Conservation (phyloP, 2,329 filamentous ascomycete species). For the Trichoderma breve region DNA sequence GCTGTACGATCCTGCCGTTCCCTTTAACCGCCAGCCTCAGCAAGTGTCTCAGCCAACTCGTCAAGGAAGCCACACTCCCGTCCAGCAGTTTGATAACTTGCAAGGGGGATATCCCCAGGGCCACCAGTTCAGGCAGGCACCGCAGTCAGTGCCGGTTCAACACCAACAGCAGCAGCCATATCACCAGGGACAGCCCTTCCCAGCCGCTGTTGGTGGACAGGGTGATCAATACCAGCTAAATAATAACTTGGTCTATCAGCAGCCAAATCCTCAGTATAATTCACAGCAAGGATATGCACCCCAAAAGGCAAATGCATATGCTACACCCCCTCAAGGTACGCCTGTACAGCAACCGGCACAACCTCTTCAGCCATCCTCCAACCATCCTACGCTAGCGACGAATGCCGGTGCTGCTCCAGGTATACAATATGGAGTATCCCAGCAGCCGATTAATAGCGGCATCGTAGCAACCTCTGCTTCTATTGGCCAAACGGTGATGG, state of each 20-base stretch:
- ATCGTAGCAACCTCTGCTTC: slow-evolving; percentile 5
- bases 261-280: slow-evolving; percentile 16
- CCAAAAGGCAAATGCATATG: slow-evolving; percentile 28
- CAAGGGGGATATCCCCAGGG: slow-evolving; percentile 29
- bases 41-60: slow-evolving; percentile 34
- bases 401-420: background rate
- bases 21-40: slow-evolving; percentile 35
- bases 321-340: slow-evolving; percentile 19
- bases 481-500: slow-evolving; percentile 26
- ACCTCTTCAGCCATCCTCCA: slow-evolving; percentile 18
- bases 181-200: slow-evolving; percentile 26
- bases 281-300: slow-evolving; percentile 20
- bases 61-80: slow-evolving; percentile 36
- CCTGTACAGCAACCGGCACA: slow-evolving; percentile 18
- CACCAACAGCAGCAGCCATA: slow-evolving; percentile 31
- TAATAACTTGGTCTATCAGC: slow-evolving; percentile 21
- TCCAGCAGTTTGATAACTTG: slow-evolving; percentile 32
- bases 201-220: slow-evolving; percentile 30
- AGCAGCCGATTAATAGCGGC: slow-evolving; percentile 26
- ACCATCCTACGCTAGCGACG: background rate
- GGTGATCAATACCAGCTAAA: slow-evolving; percentile 23
- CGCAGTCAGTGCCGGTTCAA: slow-evolving; percentile 33
- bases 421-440: slow-evolving; percentile 26
- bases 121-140: slow-evolving; percentile 28
- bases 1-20: slow-evolving; percentile 33